Percentiles rank a stretch among this genome's conserved stretches.
Conservation (phyloP, 2,329 filamentous ascomycete genomes). For the Penicillium sp. region DNA sequence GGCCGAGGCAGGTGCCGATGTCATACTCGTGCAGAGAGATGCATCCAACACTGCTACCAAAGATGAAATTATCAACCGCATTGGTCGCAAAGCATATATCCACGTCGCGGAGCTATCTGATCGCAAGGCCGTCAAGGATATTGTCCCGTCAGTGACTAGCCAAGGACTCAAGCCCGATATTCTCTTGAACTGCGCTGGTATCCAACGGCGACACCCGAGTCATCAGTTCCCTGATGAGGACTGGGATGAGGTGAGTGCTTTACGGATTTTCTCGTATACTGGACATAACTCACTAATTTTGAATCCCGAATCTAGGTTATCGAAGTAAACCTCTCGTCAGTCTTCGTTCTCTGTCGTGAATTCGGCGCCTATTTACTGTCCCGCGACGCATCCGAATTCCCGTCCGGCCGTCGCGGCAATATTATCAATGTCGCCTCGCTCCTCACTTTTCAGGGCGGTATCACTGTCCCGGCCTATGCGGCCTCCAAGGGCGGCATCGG, state of each 20-base stretch:
- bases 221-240: slow-evolving; percentile 71
- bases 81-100: slow-evolving; percentile 42
- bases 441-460: slow-evolving; percentile 77
- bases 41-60: slow-evolving; percentile 45
- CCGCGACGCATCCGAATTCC: slow-evolving; percentile 27
- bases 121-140: slow-evolving; percentile 38
- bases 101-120: slow-evolving; percentile 44
- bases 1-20: slow-evolving; percentile 47
- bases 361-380: slow-evolving; percentile 34
- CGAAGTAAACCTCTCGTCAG: slow-evolving; percentile 78
- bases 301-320: slow-evolving; percentile 52
- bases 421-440: slow-evolving; percentile 84
- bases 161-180: slow-evolving; percentile 62
- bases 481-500: slow-evolving; percentile 35
- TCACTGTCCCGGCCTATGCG: slow-evolving; percentile 61
- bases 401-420: slow-evolving; percentile 28
- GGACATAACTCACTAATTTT: not conserved
- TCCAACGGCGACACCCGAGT: slow-evolving; percentile 72
- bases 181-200: slow-evolving; percentile 80
- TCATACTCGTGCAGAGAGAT: slow-evolving; percentile 45
- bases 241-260: slow-evolving; percentile 59
- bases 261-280: not conserved
- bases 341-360: slow-evolving; percentile 56
- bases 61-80: slow-evolving; percentile 39
- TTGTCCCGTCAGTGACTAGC: slow-evolving; percentile 38